Evolutionary conservation across 2,329 filamentous ascomycete genomes (phyloP).

Genomic region (Penicillium sp.): DNA sequence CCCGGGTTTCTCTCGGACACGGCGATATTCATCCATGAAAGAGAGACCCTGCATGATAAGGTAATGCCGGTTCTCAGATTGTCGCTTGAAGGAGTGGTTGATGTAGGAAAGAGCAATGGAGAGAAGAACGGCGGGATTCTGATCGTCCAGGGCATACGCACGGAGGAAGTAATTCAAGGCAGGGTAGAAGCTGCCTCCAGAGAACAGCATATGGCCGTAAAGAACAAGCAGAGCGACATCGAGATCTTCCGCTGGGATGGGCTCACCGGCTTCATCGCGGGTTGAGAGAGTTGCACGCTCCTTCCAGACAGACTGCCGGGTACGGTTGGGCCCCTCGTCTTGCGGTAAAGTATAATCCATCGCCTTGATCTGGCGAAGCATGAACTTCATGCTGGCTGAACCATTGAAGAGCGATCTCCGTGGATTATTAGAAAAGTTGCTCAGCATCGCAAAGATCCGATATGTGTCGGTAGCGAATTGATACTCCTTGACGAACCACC

Average conservation of each 20-base stretch:
- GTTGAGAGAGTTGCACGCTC: constrained; percentile 42
- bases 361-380: constrained; percentile 83
- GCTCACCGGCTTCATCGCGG: constrained; percentile 34
- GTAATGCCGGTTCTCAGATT: constrained; percentile 84
- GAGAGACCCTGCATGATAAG: constrained; percentile 77
- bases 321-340: constrained; percentile 21
- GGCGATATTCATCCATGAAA: constrained; percentile 72
- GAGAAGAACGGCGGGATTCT: constrained; percentile 73
- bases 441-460: constrained; percentile 74
- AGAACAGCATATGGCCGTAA: constrained; percentile 85
- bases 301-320: constrained; percentile 42
- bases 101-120: constrained; percentile 79
- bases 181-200: constrained; percentile 74
- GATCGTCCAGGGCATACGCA: constrained; percentile 65
- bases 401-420: constrained; percentile 61
- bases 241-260: constrained; percentile 46
- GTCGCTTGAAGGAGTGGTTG: constrained; percentile 81
- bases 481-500: constrained; percentile 79
- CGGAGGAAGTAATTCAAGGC: constrained; percentile 85
- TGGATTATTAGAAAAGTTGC: constrained; percentile 67
- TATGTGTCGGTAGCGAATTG: constrained; percentile 77
- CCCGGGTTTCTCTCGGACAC: constrained; percentile 48
- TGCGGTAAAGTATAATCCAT: constrained; percentile 67
- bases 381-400: constrained; percentile 80
- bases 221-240: constrained; percentile 79